Conservation (phyloP, 352 stramenopile genomes). For the Blastocystis hominis region DNA sequence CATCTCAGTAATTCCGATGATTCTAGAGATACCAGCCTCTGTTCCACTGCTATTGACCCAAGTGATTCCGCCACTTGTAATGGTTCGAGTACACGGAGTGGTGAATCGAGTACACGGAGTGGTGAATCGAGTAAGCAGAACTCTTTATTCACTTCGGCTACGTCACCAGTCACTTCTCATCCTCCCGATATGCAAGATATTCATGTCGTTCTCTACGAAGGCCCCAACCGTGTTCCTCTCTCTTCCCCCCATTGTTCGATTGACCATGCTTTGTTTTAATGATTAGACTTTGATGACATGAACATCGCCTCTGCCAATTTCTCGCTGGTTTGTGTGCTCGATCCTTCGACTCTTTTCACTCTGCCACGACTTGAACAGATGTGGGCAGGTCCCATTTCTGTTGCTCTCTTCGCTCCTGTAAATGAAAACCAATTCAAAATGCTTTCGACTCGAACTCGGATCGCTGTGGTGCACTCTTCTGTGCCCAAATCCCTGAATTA, state of each 20-base stretch:
- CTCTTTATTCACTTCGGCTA: too few species aligned
- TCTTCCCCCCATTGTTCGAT: background rate
- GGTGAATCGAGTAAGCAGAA: too few species aligned
- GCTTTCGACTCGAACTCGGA: background rate
- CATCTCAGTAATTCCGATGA: too few species aligned
- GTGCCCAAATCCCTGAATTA: background rate
- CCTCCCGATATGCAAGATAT: too few species aligned
- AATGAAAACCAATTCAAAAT: background rate
- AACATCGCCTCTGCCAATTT: background rate
- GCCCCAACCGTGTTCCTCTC: background rate
- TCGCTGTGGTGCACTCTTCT: background rate
- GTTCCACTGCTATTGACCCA: too few species aligned
- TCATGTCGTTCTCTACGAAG: too few species aligned
- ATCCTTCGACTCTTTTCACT: background rate
- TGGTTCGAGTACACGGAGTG: too few species aligned
- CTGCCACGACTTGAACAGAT: background rate
- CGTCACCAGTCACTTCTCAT: too few species aligned
- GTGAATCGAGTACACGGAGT: too few species aligned
- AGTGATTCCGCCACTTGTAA: too few species aligned
- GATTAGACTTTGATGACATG: slow-evolving; percentile 5
- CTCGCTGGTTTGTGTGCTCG: slow-evolving; percentile 4
- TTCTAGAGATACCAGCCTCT: too few species aligned
- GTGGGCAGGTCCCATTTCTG: background rate
- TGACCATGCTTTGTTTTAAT: background rate
- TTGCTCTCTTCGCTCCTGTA: background rate